Percentiles rank a stretch among this genome's conserved stretches.
Conservation (phyloP, 176 grass and related monocot genomes). For the Oryza coarctata region DNA sequence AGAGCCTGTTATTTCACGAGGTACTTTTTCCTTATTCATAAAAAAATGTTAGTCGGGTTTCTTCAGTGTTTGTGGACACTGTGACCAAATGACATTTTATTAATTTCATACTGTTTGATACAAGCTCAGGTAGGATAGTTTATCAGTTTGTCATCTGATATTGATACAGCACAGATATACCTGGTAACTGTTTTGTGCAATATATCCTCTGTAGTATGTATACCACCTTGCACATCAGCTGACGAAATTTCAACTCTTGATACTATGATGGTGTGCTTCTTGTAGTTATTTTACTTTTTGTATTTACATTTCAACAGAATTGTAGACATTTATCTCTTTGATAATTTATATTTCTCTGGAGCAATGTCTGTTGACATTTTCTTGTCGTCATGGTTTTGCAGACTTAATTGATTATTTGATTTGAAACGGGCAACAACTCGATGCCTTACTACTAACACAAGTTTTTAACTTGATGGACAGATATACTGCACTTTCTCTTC, state of each 20-base stretch:
- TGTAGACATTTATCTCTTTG: neutral
- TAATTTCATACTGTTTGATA: too few species aligned
- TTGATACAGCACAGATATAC: too few species aligned
- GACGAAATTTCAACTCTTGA: neutral
- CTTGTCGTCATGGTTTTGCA: conserved; percentile 26
- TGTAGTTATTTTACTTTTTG: neutral
- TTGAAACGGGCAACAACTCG: conserved; percentile 35
- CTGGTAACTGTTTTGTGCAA: too few species aligned
- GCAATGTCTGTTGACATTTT: conserved; percentile 29
- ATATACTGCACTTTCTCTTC: conserved; percentile 42
- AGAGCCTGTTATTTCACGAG: too few species aligned
- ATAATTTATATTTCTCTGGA: neutral
- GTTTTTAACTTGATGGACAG: conserved; percentile 40
- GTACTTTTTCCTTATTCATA: too few species aligned
- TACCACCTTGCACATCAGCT: too few species aligned
- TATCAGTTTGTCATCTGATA: too few species aligned
- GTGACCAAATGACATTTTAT: too few species aligned
- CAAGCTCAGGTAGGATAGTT: too few species aligned
- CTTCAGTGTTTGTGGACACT: too few species aligned
- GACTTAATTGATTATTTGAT: conserved; percentile 60
- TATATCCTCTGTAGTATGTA: too few species aligned
- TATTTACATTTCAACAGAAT: neutral
- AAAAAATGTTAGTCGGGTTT: too few species aligned
- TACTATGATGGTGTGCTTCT: neutral
- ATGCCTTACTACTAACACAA: conserved; percentile 26